A percentile compares a stretch with the other conserved stretches of the same genome.
Evolutionary conservation across 2,329 filamentous ascomycete genomes (phyloP).

Genomic region (Diaporthe sp.): DNA sequence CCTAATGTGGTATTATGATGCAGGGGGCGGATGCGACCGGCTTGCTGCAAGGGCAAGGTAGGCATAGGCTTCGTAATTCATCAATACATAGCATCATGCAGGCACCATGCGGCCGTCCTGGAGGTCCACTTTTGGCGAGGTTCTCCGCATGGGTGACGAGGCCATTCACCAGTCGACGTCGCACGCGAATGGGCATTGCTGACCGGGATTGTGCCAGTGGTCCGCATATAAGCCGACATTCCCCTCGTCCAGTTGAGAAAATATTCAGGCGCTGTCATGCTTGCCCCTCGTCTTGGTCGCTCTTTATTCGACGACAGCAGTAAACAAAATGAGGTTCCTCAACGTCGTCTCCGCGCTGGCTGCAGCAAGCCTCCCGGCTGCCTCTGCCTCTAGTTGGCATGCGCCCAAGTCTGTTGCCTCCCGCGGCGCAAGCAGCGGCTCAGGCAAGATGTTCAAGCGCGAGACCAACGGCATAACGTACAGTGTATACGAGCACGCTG

Average conservation of each 20-base stretch:
- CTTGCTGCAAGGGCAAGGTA: not conserved
- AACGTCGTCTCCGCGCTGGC: not conserved
- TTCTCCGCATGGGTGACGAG: constrained; percentile 23
- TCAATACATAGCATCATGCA: not conserved
- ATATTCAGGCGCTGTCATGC: not conserved
- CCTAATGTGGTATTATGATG: not conserved
- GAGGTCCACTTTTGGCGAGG: not conserved
- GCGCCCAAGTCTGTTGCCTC: not conserved
- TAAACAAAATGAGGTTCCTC: constrained; percentile 25
- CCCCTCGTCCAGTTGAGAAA: not conserved
- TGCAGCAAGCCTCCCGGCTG: not conserved
- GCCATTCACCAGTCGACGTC: not conserved
- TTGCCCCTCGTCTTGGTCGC: not conserved
- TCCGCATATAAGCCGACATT: not conserved
- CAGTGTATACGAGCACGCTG: constrained; percentile 27
- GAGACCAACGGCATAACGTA: constrained; percentile 34
- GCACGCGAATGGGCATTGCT: not conserved
- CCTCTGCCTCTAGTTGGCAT: not conserved
- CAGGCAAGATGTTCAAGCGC: constrained; percentile 28
- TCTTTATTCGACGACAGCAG: not conserved
- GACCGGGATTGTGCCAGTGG: not conserved
- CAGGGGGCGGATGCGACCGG: not conserved
- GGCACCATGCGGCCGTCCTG: not conserved
- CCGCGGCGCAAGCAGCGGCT: not conserved
- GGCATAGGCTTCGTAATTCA: not conserved